phyloP scores from a whole-genome alignment of 2,329 filamentous ascomycete genomes.

The Botryotinia convoluta region DNA sequence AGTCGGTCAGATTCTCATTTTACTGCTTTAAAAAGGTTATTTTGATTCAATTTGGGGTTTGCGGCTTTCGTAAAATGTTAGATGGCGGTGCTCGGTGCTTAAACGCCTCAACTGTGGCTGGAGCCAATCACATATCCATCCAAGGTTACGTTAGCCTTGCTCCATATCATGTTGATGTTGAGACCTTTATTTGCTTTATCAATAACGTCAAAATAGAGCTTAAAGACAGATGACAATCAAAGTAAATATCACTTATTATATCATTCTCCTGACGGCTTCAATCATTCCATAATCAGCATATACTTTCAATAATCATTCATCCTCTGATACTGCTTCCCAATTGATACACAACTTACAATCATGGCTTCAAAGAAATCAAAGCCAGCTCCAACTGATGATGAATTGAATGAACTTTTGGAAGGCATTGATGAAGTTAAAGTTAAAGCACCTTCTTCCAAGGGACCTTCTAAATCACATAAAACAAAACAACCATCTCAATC shows the following conservation, averaged over 20 bases:
- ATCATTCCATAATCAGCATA: not conserved
- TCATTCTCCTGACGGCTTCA: not conserved
- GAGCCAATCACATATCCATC: constrained; percentile 14
- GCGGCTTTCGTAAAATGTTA: constrained; percentile 7
- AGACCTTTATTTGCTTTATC: constrained; percentile 12
- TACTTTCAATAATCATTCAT: not conserved
- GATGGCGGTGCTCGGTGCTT: not conserved
- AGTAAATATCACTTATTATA: not conserved
- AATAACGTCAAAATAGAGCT: constrained; percentile 7
- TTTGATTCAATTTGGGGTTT: constrained; percentile 6
- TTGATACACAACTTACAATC: constrained; percentile 12
- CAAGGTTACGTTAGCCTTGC: not conserved
- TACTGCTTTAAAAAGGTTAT: constrained; percentile 18
- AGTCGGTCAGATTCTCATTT: constrained; percentile 20
- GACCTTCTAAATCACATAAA: constrained; percentile 38
- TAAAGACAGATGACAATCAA: not conserved
- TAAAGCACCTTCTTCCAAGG: constrained; percentile 46
- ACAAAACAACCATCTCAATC: constrained; percentile 38
- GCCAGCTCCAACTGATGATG: constrained; percentile 55
- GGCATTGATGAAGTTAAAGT: constrained; percentile 54
- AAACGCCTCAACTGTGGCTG: constrained; percentile 16
- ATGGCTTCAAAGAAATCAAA: constrained; percentile 62
- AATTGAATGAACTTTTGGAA: constrained; percentile 64
- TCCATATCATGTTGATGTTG: not conserved
- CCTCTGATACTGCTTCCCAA: not conserved